These are phyloP conservation scores for Coprinellus aureogranulatus DNA, from an alignment of 768 basidiomycete species.

Conservation along the genomic window DNA sequence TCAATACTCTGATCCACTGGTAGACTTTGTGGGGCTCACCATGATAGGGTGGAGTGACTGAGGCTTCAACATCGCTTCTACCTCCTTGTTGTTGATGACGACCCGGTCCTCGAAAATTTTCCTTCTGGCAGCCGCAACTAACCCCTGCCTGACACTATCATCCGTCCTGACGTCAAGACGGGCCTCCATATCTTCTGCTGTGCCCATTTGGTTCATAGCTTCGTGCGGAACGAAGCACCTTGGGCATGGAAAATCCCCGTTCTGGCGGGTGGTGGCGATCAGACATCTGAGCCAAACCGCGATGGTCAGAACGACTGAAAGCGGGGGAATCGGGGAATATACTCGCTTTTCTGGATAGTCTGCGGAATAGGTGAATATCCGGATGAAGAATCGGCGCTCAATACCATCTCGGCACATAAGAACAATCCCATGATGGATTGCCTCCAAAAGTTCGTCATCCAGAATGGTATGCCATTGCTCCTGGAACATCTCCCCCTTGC, in stretches of 20 bases:
- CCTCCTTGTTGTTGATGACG: background rate
- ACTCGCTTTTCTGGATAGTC: conserved; percentile 32
- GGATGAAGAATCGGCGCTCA: conserved; percentile 18
- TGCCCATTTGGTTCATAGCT: conserved; percentile 10
- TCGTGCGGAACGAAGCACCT: conserved; percentile 13
- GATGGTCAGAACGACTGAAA: background rate
- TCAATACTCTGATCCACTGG: background rate
- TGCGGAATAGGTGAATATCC: conserved; percentile 27
- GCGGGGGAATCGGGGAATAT: background rate
- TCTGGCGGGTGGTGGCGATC: conserved; percentile 18
- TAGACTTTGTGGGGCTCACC: background rate
- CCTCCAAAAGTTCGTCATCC: conserved; percentile 21
- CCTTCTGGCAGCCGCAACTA: background rate
- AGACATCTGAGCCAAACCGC: conserved; percentile 19
- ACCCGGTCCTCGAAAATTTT: background rate
- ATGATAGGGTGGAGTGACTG: background rate
- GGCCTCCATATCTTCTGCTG: background rate
- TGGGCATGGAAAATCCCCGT: conserved; percentile 20
- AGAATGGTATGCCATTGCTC: conserved; percentile 23
- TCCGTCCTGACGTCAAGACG: background rate
- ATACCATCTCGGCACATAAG: conserved; percentile 25
- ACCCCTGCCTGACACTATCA: background rate
- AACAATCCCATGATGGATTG: conserved; percentile 22
- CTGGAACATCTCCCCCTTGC: conserved; percentile 27
- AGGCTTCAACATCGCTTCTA: background rate